phyloP scores from a whole-genome alignment of 352 stramenopile species.

The Phytopythium sindhum region DNA sequence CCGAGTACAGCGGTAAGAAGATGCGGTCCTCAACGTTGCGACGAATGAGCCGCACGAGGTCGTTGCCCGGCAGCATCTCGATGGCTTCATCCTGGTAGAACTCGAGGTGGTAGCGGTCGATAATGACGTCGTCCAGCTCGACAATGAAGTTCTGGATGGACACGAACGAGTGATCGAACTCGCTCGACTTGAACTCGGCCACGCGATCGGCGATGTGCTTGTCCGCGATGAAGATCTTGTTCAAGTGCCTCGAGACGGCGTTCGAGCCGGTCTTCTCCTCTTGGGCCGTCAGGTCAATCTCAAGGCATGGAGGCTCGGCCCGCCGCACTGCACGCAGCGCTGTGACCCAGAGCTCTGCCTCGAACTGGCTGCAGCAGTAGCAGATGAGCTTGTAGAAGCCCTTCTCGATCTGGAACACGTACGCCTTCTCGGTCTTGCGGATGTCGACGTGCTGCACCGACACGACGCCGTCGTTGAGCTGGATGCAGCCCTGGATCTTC shows the following conservation, averaged over 20 bases:
- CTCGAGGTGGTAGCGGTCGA: slow-evolving; percentile 60
- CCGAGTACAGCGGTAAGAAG: slow-evolving; percentile 55
- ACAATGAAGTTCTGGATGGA: slow-evolving; percentile 61
- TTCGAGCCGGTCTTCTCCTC: slow-evolving; percentile 56
- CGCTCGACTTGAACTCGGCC: slow-evolving; percentile 44
- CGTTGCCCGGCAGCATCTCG: slow-evolving; percentile 65
- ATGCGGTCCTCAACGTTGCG: slow-evolving; percentile 78
- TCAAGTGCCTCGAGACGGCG: slow-evolving; percentile 56
- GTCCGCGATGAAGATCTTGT: slow-evolving; percentile 84
- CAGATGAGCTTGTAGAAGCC: slow-evolving; percentile 82
- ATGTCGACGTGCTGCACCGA: slow-evolving; percentile 80
- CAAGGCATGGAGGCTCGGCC: slow-evolving; percentile 40
- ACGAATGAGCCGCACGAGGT: slow-evolving; percentile 70
- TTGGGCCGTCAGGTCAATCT: slow-evolving; percentile 55
- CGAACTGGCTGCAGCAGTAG: slow-evolving; percentile 71
- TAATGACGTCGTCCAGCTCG: slow-evolving; percentile 60
- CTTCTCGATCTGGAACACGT: slow-evolving; percentile 84
- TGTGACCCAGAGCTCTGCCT: slow-evolving; percentile 82
- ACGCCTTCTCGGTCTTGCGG: slow-evolving; percentile 51
- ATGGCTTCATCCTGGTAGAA: slow-evolving; percentile 63
- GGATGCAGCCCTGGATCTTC: slow-evolving; percentile 81
- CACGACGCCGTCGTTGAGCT: slow-evolving; percentile 82
- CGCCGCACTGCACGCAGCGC: slow-evolving; percentile 50
- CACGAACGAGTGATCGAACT: slow-evolving; percentile 43
- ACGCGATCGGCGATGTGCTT: slow-evolving; percentile 43